Base-by-base conservation (phyloP, 1,284 basidiomycete species). In the Cryptococcus sp. region DNA sequence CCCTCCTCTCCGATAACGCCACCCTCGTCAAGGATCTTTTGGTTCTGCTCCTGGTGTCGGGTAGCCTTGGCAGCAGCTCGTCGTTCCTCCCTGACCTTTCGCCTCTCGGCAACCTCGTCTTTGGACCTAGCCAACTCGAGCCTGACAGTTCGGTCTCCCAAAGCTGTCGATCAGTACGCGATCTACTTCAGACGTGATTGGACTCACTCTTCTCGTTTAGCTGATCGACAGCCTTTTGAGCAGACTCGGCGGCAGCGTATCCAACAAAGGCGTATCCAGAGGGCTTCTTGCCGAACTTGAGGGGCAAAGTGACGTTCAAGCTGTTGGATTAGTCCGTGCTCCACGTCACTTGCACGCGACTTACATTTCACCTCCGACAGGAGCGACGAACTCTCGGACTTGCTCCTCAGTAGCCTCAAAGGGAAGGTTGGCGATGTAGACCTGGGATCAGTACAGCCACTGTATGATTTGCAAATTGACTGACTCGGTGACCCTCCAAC, bases 191-290 rank as follows among this genome's bases (percentile, higher is more conserved):
- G 31, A 55, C 43, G 49, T 28, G 54, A 52, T 49, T 24, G 5
- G 34, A 59, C 67, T 52, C 48, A 70, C 70, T 86, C 74, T 85
- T 79, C 76, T 87, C 87, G 81, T 93, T 81, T 70, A 94, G 85
- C 69, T 81, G 77, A 60, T 91, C 86, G 71, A 91, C 86, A 55
- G 89, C 92, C 75, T 84, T 84, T 78, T 91, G 80, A 57, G 87
- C 89, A 69, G 88, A 86, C 73, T 87, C 83, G 72, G 92, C 89
- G 73, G 94, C 94, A 62, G 90, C 91, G 78, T 91, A 94, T 56
- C 91, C 91, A 67, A 92, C 89, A 73, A 96, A 96, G 61, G 90
- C 91, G 78, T 91, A 94, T 57, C 91, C 91, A 67, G 89, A 64
- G 18, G 70, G 67, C 45, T 69, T 62, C 52, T 60, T 58, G 54